A percentile compares a stretch with the other conserved stretches of the same genome.
Conservation (phyloP, 805 yeast genomes). For the Danielia reshetovae region DNA sequence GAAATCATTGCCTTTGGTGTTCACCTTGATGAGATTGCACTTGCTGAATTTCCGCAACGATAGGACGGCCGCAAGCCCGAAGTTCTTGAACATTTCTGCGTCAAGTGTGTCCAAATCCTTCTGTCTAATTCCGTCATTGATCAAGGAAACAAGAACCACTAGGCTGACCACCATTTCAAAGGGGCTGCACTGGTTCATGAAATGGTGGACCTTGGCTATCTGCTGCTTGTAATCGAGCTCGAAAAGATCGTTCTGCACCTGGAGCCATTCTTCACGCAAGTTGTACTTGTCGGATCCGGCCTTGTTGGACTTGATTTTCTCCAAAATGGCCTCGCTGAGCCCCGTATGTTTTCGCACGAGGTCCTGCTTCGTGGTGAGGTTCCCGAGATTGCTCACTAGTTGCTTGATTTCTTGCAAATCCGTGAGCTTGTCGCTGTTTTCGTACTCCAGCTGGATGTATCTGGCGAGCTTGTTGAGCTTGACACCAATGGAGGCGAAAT, state of each 20-base stretch:
- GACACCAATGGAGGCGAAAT: constrained; percentile 78
- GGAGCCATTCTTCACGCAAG: constrained; percentile 45
- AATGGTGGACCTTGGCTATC: constrained; percentile 26
- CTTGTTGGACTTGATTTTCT: constrained; percentile 34
- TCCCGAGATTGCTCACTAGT: constrained; percentile 67
- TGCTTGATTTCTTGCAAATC: constrained; percentile 51
- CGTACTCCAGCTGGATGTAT: constrained; percentile 64
- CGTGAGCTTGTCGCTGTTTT: constrained; percentile 24
- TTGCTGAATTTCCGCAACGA: constrained; percentile 47
- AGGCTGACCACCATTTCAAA: constrained; percentile 47
- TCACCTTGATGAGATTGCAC: constrained; percentile 43
- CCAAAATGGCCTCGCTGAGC: constrained; percentile 63
- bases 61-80: constrained; percentile 54
- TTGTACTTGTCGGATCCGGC: constrained; percentile 19
- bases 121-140: constrained; percentile 65
- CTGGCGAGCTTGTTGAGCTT: constrained; percentile 68
- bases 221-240: constrained; percentile 36
- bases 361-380: constrained; percentile 63
- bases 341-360: constrained; percentile 68
- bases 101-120: constrained; percentile 56
- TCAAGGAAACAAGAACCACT: constrained; percentile 54
- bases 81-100: constrained; percentile 54
- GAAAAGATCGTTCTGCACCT: constrained; percentile 68
- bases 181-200: constrained; percentile 36
- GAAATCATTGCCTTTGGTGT: constrained; percentile 18